Conservation (phyloP, 2,329 filamentous ascomycete species). For the Paraphoma chrysanthemicola region DNA sequence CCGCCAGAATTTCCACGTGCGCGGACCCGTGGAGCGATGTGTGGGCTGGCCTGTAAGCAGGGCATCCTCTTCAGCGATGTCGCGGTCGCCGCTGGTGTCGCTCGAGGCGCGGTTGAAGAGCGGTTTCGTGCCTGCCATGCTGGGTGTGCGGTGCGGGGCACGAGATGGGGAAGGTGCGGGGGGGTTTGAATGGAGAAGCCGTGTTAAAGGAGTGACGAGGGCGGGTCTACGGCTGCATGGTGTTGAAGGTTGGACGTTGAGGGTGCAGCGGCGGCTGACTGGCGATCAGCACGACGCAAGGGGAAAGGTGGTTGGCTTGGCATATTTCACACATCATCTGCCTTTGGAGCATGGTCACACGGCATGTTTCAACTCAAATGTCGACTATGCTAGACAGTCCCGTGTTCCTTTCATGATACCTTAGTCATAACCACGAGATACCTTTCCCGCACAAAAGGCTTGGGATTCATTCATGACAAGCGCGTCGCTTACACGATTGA, state of each 20-base stretch:
- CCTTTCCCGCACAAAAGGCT: no score
- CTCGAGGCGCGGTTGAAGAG: slow-evolving; percentile 64
- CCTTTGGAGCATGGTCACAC: slow-evolving; percentile 10
- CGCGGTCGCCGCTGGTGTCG: slow-evolving; percentile 61
- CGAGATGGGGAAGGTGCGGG: background rate
- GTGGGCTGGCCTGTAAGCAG: slow-evolving; percentile 64
- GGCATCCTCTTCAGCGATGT: slow-evolving; percentile 68
- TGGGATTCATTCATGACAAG: no score
- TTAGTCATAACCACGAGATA: background rate
- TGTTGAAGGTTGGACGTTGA: slow-evolving; percentile 9
- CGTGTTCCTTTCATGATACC: no score
- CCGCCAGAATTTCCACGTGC: slow-evolving; percentile 67
- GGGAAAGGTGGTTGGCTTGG: slow-evolving; percentile 15
- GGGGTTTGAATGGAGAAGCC: background rate
- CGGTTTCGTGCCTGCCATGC: slow-evolving; percentile 57
- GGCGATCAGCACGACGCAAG: slow-evolving; percentile 8
- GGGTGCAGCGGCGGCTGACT: slow-evolving; percentile 21
- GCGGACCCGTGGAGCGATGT: slow-evolving; percentile 30
- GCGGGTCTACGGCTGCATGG: slow-evolving; percentile 11
- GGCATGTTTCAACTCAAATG: background rate
- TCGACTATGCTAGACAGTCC: background rate
- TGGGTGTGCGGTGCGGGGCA: slow-evolving; percentile 1
- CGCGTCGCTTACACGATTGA: no score
- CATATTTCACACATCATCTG: slow-evolving; percentile 18
- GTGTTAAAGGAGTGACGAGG: slow-evolving; percentile 16